Evolutionary conservation across 2,329 filamentous ascomycete genomes (phyloP), one percentile per base, ranked within the genome.

Genomic region (Myriosclerotinia scirpicola): DNA sequence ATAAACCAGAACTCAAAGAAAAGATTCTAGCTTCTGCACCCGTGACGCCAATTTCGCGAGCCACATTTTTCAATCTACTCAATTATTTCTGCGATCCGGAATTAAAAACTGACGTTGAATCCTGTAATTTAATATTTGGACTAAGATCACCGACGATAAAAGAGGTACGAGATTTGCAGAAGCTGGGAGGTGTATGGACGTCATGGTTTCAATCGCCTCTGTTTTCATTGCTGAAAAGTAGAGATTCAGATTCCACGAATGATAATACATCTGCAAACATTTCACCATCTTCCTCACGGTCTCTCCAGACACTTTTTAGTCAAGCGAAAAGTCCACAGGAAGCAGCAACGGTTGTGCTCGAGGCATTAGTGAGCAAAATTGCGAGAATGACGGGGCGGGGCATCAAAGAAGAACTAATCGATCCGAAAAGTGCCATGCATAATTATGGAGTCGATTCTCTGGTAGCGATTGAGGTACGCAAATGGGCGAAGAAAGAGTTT

Each of bases 1-100:
- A 64, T 34, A 48, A 64, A 12, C 6, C 48, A 1, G 2, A 11
- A 20, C 26, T 56, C 20, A 74, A 76, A 17, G n/a, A 46, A 42
- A 17, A 30, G 14, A 34, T 54, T 5, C 38, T 40, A 7, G n/a
- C 26, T 44, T 26, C 58, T n/a, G 30, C 17, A 11, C 34, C 58
- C 6, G 30, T 30, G 12, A 42, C 53, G 12, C 14, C 40, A 20
- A 53, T 56, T 55, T 58, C 58, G 6, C 53, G 54, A 20, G 2
- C 20, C 34, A 7, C n/a, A 17, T 15, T 48, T n/a, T 15, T 60
- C 38, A 9, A 40, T 36, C 17, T 56, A 2, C 62, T 50, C 0
- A 7, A 46, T 20, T 12, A 64, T 50, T 64, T 54, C 52, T 64
- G 62, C 20, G 17, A 64, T 44, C 38, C 62, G 17, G 3, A 34